phyloP scores from a whole-genome alignment of 129 eudicot genomes.

The Kitagawia praeruptora region DNA sequence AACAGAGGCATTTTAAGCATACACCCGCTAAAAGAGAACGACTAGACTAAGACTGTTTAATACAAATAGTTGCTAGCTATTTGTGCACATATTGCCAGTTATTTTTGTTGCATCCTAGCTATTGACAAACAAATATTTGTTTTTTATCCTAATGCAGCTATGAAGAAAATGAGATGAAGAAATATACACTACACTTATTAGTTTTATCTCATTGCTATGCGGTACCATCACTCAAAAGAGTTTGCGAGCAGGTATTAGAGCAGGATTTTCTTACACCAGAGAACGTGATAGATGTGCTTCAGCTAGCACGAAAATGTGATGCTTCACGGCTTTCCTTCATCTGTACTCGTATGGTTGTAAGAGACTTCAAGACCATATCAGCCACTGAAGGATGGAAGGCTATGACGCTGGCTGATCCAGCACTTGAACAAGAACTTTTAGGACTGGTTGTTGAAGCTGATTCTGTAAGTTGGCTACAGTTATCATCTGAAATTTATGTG shows the following conservation, averaged over 20 bases:
- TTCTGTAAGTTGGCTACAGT: constrained; percentile 42
- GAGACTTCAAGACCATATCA: constrained; percentile 49
- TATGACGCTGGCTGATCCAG: constrained; percentile 63
- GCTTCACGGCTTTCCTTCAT: constrained; percentile 65
- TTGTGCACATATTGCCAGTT: not conserved
- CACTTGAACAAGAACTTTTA: constrained; percentile 74
- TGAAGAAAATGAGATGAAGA: constrained; percentile 72
- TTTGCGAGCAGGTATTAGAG: constrained; percentile 56
- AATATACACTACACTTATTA: constrained; percentile 61
- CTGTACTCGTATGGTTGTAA: constrained; percentile 56
- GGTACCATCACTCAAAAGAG: constrained; percentile 61
- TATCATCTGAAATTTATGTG: not conserved
- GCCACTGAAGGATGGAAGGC: constrained; percentile 86
- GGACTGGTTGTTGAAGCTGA: constrained; percentile 66
- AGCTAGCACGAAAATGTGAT: constrained; percentile 70
- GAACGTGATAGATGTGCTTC: constrained; percentile 82
- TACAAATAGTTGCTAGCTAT: not conserved
- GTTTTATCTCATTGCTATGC: constrained; percentile 68
- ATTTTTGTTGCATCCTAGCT: not conserved
- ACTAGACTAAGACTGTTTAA: not conserved
- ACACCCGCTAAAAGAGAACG: not conserved
- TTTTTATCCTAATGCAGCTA: constrained; percentile 39
- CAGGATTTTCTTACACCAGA: constrained; percentile 46
- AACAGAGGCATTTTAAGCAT: not conserved
- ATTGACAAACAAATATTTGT: constrained; percentile 1